phyloP scores from a whole-genome alignment of 73 alveolate species.

The Paramecium octaurelia region DNA sequence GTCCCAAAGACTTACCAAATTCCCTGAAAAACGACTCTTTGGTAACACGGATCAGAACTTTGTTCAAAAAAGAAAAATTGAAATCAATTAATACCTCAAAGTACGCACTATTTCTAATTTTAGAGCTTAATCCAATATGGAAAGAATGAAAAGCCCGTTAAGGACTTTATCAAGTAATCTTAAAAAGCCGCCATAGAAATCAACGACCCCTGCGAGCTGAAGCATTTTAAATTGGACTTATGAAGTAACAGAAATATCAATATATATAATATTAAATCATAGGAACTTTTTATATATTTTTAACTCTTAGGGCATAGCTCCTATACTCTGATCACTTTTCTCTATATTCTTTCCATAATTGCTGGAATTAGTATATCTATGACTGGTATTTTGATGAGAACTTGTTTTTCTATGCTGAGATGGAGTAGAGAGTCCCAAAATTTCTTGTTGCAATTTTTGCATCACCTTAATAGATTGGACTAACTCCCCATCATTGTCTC shows the following conservation, averaged over 20 bases:
- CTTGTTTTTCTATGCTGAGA: conserved; percentile 31
- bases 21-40: conserved; percentile 20
- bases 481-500: conserved; percentile 21
- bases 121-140: conserved; percentile 13
- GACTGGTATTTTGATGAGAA: conserved; percentile 10
- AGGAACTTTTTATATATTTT: conserved; percentile 28
- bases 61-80: background rate
- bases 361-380: background rate
- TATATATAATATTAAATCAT: background rate
- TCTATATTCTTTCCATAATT: background rate
- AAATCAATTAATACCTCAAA: background rate
- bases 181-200: conserved; percentile 20
- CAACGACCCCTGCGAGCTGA: conserved; percentile 8
- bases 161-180: background rate
- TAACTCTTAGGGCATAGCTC: conserved; percentile 11
- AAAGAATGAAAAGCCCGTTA: background rate
- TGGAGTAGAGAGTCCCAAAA: conserved; percentile 33
- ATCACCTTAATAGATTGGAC: conserved; percentile 15
- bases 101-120: background rate
- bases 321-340: conserved; percentile 16
- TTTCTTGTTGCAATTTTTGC: background rate
- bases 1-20: background rate
- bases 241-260: background rate
- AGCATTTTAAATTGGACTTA: conserved; percentile 1
- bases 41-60: conserved; percentile 19